Base-by-base conservation (phyloP, 495 filamentous ascomycete species). In the Pyrenopolyporus hunteri region DNA sequence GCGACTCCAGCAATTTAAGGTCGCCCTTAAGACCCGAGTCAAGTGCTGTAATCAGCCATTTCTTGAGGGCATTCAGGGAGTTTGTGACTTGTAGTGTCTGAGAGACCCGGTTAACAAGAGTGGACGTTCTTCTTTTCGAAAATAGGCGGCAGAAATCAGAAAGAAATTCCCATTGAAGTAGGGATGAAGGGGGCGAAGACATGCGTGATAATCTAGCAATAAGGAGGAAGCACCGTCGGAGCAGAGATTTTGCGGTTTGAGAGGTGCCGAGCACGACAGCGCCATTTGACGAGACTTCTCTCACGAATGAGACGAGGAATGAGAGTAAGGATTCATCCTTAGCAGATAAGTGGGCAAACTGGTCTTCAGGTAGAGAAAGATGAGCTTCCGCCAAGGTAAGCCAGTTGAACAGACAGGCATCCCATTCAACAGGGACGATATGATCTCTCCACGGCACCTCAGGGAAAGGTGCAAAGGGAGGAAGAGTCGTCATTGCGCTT, bases 331-430 rank as follows among this genome's bases (percentile, higher is more conserved):
- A 85, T 39, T 74, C 74, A 61, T 89, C 84, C 33, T 82, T 77
- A 5, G 67, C 33, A 1, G 85, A 81, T 19, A 73, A 63, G 19
- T 67, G 59, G 45, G 60, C 32, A 56, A 91, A 89, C 2, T 80
- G 74, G 32, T 81, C 59, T 13, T 78, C 74, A 2, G 85, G 69
- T 2, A 87, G 62, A 25, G 81, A 82, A 6, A 96, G 71, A 59
- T 91, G 82, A 37, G 83, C 78, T 22, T 85, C 79, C 19, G 85
- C 69, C 2, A 95, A 76, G 6, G 82, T 68, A 14, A 87, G 73
- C 92, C 91, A 96, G 35, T 89, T 87, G 69, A 91, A 85, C 13
- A 94, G 72, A 70, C 88, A 93, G 28, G 82, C 78, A 50, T 87
- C 82, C 92, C 91, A 95, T 73, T 95, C 90, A 25, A 82, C 74